A percentile compares a stretch with the other conserved stretches of the same genome.
These are phyloP conservation scores for Sonneratia alba DNA, from an alignment of 345 rosid genomes.

Conservation along the genomic window DNA sequence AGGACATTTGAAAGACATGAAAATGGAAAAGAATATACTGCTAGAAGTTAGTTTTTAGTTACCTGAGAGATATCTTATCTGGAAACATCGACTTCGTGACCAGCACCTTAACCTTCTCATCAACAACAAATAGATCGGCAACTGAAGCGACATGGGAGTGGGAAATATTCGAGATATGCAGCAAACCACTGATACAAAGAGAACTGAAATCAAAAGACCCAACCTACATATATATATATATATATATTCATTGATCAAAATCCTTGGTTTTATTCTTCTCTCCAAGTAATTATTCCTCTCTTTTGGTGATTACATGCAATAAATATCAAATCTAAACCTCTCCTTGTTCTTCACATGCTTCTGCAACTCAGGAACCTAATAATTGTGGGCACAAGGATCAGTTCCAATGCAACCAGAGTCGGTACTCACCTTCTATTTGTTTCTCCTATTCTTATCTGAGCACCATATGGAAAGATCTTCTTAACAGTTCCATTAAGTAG, in stretches of 20 bases:
- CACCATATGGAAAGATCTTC: conserved; percentile 77
- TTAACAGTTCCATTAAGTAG: conserved; percentile 76
- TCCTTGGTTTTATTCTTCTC: neutral
- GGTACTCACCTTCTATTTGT: conserved; percentile 64
- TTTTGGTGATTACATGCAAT: no score
- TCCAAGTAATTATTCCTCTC: neutral
- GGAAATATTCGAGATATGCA: conserved; percentile 79
- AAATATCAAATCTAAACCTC: neutral
- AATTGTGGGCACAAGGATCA: conserved; percentile 3
- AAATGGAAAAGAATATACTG: neutral
- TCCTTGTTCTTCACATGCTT: neutral
- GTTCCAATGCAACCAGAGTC: conserved; percentile 1
- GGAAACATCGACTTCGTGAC: conserved; percentile 68
- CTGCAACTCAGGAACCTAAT: neutral
- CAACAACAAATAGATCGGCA: conserved; percentile 53
- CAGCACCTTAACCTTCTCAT: conserved; percentile 64
- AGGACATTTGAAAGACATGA: neutral
- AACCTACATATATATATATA: neutral
- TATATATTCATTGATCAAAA: neutral
- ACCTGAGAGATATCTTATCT: conserved; percentile 86
- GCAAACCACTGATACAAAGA: conserved; percentile 54
- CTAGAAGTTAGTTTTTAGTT: conserved; percentile 10
- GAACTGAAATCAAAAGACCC: neutral
- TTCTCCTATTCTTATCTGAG: conserved; percentile 70
- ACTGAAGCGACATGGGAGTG: conserved; percentile 42